These are phyloP conservation scores for Neofusicoccum sp. DNA, from an alignment of 2,329 filamentous ascomycete genomes.

Conservation along the genomic window DNA sequence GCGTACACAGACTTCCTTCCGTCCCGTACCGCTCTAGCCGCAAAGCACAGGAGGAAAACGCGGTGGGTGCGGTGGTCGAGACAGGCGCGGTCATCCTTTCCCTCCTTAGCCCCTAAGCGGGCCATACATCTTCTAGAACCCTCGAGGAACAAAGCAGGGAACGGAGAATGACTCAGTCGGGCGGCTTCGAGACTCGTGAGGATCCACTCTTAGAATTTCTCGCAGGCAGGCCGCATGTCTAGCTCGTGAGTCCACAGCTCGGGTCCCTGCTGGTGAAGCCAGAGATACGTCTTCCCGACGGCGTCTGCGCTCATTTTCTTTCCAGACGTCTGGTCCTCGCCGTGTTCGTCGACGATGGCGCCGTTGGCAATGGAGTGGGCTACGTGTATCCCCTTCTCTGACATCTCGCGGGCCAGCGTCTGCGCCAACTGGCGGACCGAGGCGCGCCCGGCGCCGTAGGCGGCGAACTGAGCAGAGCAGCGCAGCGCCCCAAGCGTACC, in stretches of 20 bases:
- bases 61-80: conserved; percentile 3
- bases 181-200: neutral
- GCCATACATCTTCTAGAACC: conserved; percentile 4
- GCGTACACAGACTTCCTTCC: neutral
- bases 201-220: conserved; percentile 42
- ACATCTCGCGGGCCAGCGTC: conserved; percentile 57
- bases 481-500: conserved; percentile 55
- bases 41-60: neutral
- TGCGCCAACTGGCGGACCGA: conserved; percentile 57
- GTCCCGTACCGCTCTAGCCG: conserved; percentile 4
- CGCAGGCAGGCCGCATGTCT: conserved; percentile 50
- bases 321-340: conserved; percentile 47
- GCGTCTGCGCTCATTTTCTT: conserved; percentile 60
- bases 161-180: neutral
- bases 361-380: conserved; percentile 61
- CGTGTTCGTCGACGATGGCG: conserved; percentile 51
- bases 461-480: conserved; percentile 54
- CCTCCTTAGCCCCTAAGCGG: neutral
- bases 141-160: neutral
- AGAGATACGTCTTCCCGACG: conserved; percentile 57
- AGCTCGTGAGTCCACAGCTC: conserved; percentile 54
- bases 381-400: conserved; percentile 56
- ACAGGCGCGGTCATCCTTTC: neutral
- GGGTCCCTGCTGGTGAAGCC: conserved; percentile 49
- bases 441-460: conserved; percentile 49